These are phyloP conservation scores for Mucuna pruriens DNA, from an alignment of 306 rosid species.

Conservation along the genomic window DNA sequence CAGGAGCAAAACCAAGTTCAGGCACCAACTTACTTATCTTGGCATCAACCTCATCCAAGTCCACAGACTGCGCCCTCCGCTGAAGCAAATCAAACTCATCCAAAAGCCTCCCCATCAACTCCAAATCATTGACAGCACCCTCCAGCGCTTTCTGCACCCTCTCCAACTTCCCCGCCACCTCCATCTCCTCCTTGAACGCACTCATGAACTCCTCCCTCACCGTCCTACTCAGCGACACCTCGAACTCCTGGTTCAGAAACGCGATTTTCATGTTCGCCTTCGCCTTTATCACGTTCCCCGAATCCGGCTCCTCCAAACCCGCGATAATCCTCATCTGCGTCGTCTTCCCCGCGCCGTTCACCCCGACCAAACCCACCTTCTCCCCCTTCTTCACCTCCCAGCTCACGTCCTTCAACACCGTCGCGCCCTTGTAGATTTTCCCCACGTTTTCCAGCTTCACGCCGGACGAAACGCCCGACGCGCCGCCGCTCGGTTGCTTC, in stretches of 20 bases:
- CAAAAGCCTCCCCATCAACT: slow-evolving; percentile 92
- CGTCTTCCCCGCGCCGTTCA: slow-evolving; percentile 94
- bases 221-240: slow-evolving; percentile 83
- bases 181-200: slow-evolving; percentile 96
- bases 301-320: slow-evolving; percentile 86
- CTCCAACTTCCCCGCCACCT: slow-evolving; percentile 72
- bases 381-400: slow-evolving; percentile 97
- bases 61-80: slow-evolving; percentile 70
- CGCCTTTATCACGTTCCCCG: slow-evolving; percentile 78
- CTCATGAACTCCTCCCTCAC: slow-evolving; percentile 90
- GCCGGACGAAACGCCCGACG: slow-evolving; percentile 80
- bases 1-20: slow-evolving; percentile 80
- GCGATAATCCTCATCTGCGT: slow-evolving; percentile 94
- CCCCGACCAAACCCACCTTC: slow-evolving; percentile 93
- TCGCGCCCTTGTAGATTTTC: slow-evolving; percentile 78
- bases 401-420: slow-evolving; percentile 73
- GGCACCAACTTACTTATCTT: slow-evolving; percentile 87
- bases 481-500: slow-evolving; percentile 59
- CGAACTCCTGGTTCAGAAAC: slow-evolving; percentile 91
- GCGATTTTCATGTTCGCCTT: slow-evolving; percentile 82
- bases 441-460: slow-evolving; percentile 77
- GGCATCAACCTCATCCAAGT: slow-evolving; percentile 78
- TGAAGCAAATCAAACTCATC: slow-evolving; percentile 96
- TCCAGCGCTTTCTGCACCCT: slow-evolving; percentile 94
- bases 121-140: slow-evolving; percentile 74